Evolutionary conservation across 352 stramenopile genomes (phyloP), one percentile per base, ranked within the genome.

Genomic region (Globisporangium paddicum): DNA sequence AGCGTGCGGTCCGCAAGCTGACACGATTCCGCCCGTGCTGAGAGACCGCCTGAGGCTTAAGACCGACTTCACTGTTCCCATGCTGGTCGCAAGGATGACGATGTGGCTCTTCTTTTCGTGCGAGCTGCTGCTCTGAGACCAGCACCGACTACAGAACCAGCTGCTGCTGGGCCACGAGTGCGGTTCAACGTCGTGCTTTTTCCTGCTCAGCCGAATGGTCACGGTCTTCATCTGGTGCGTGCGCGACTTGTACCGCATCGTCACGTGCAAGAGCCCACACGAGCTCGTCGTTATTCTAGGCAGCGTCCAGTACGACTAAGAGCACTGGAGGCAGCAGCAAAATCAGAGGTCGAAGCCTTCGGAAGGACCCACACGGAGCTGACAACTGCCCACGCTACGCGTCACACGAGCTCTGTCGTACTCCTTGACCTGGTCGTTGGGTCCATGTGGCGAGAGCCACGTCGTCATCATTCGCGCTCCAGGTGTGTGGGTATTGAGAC

Each of bases 21-120:
- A 67, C 37, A 51, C 66, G 13, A 28, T 72, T 19, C 67, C 66
- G 7, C 58, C 63, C 5, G 32, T 70, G 2, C 28, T 54, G 21
- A 52, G 48, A 26, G 26, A 23, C 1, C 40, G 55, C 3, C 55
- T 71, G 3, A 42, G 53, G 0, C 58, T 64, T 32, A n/a, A 14
- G 3, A 44, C 26, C 3, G 19, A 44, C 25, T 42, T 53, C 4
- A 26, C 59, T 0, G 28, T 48, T 18, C 26, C 66, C 4, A 35
- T 55, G 37, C 35, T 71, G 1, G 21, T 51, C 2, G 4, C 60
- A 0, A 54, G 62, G n/a, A 38, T 74, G 41, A 14, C 23, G 8
- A 56, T 54, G 13, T 58, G 67, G 34, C 18, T 69, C 2, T 41
- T 41, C 18, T 40, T 63, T 26, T 34, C 26, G 19, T 35, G 23